phyloP scores from a whole-genome alignment of 495 filamentous ascomycete species.

The Cenococcum geophilum region DNA sequence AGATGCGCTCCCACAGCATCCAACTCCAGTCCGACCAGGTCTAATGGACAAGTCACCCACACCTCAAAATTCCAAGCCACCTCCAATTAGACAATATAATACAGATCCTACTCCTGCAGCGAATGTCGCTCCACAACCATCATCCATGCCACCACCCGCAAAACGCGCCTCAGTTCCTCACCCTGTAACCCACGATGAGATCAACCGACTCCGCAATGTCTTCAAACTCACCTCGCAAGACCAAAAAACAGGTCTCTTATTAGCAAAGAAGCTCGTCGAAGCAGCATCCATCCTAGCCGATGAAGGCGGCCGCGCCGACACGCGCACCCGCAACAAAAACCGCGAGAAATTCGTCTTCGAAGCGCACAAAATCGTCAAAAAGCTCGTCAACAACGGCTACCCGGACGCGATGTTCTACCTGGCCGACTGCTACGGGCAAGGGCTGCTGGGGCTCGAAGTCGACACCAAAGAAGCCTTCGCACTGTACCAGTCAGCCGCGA shows the following conservation, averaged over 20 bases:
- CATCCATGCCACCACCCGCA: slow-evolving; percentile 28
- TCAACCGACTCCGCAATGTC: slow-evolving; percentile 64
- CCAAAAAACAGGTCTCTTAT: slow-evolving; percentile 57
- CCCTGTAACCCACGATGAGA: slow-evolving; percentile 70
- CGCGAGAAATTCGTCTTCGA: slow-evolving; percentile 80
- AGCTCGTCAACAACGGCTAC: slow-evolving; percentile 60
- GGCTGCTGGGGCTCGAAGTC: slow-evolving; percentile 58
- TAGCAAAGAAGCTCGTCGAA: slow-evolving; percentile 83
- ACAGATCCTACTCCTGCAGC: slow-evolving; percentile 39
- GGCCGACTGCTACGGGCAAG: slow-evolving; percentile 82
- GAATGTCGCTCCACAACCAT: slow-evolving; percentile 29
- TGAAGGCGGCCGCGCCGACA: slow-evolving; percentile 62
- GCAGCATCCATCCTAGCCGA: slow-evolving; percentile 70
- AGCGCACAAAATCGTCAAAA: slow-evolving; percentile 85
- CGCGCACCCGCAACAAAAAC: slow-evolving; percentile 64
- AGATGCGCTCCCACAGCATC: slow-evolving; percentile 70
- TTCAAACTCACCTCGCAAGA: slow-evolving; percentile 66
- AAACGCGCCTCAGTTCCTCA: slow-evolving; percentile 26
- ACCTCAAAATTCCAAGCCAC: slow-evolving; percentile 47
- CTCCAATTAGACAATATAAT: slow-evolving; percentile 68
- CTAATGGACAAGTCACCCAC: slow-evolving; percentile 42
- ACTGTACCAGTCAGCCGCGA: slow-evolving; percentile 90
- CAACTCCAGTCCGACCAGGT: slow-evolving; percentile 73
- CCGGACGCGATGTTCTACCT: slow-evolving; percentile 90
- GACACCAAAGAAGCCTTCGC: slow-evolving; percentile 88